A percentile compares a stretch with the other conserved stretches of the same genome.
These are phyloP conservation scores for Plasmodium relictum DNA, from an alignment of 169 alveolate species.

Conservation along the genomic window DNA sequence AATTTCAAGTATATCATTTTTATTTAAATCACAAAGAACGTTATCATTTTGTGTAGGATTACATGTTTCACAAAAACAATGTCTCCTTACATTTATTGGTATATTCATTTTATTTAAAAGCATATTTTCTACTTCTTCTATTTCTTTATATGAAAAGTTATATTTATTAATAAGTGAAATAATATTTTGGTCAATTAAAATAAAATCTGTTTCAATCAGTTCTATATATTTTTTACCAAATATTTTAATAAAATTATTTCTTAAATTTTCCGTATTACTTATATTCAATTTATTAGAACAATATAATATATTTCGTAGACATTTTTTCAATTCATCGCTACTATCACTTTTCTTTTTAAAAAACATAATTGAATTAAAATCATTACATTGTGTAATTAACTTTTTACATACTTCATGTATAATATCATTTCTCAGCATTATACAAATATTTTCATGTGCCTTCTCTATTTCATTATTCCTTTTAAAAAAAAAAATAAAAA, in stretches of 20 bases:
- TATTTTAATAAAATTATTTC: slow-evolving; percentile 23
- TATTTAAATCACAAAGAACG: neutral
- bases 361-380: slow-evolving; percentile 9
- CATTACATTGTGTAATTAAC: slow-evolving; percentile 37
- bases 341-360: neutral
- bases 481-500: neutral
- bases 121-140: slow-evolving; percentile 17
- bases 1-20: neutral
- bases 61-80: slow-evolving; percentile 34
- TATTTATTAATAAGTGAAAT: slow-evolving; percentile 33
- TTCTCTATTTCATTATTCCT: slow-evolving; percentile 26
- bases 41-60: neutral
- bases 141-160: slow-evolving; percentile 32
- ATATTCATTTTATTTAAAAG: slow-evolving; percentile 11
- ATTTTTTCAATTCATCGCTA: slow-evolving; percentile 16
- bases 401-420: slow-evolving; percentile 1
- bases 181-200: slow-evolving; percentile 23
- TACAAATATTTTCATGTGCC: slow-evolving; percentile 34
- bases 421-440: slow-evolving; percentile 46
- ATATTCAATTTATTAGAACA: slow-evolving; percentile 50
- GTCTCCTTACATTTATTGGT: slow-evolving; percentile 10
- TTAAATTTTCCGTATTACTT: slow-evolving; percentile 38
- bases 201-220: slow-evolving; percentile 30
- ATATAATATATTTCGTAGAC: slow-evolving; percentile 47
- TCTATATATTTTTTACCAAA: slow-evolving; percentile 48